Conservation (phyloP, 768 basidiomycete species). For the Strobilomyces confusus region DNA sequence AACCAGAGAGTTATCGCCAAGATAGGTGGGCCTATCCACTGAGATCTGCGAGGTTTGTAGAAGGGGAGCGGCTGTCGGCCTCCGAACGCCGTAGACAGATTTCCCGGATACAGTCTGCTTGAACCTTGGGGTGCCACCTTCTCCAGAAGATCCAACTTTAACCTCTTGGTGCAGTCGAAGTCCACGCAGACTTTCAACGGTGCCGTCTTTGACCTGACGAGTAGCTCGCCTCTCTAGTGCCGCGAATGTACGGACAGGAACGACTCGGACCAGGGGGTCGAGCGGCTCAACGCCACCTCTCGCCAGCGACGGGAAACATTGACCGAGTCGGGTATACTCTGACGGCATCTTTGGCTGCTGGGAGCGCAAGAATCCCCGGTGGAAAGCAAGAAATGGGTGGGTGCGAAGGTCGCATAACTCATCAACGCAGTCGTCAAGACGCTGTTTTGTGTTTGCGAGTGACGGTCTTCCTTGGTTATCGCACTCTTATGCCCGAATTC, state of each 20-base stretch:
- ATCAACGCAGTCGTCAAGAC: too few relatives aligned
- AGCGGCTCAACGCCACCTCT: slow-evolving; percentile 37
- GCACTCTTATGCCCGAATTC: too few relatives aligned
- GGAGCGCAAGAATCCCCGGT: slow-evolving; percentile 18
- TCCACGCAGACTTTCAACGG: slow-evolving; percentile 21
- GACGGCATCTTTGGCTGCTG: neutral
- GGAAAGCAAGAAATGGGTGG: slow-evolving; percentile 17
- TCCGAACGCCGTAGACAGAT: slow-evolving; percentile 27
- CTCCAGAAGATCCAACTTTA: slow-evolving; percentile 29
- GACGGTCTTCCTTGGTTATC: too few relatives aligned
- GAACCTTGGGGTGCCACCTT: slow-evolving; percentile 30
- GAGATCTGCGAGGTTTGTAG: slow-evolving; percentile 30
- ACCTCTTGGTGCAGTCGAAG: slow-evolving; percentile 27
- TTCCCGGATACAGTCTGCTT: slow-evolving; percentile 33
- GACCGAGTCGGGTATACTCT: slow-evolving; percentile 19
- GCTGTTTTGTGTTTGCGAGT: too few relatives aligned
- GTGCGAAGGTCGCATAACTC: slow-evolving; percentile 16
- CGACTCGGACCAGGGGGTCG: slow-evolving; percentile 42
- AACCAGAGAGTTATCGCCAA: slow-evolving; percentile 20
- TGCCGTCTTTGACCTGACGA: slow-evolving; percentile 42
- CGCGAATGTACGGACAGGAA: slow-evolving; percentile 31
- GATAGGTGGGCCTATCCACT: slow-evolving; percentile 17
- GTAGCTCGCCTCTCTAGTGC: slow-evolving; percentile 40
- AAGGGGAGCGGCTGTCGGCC: slow-evolving; percentile 29
- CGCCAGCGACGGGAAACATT: slow-evolving; percentile 38